phyloP scores from a whole-genome alignment of 257 asterid genomes.

The Capsicum chinense region DNA sequence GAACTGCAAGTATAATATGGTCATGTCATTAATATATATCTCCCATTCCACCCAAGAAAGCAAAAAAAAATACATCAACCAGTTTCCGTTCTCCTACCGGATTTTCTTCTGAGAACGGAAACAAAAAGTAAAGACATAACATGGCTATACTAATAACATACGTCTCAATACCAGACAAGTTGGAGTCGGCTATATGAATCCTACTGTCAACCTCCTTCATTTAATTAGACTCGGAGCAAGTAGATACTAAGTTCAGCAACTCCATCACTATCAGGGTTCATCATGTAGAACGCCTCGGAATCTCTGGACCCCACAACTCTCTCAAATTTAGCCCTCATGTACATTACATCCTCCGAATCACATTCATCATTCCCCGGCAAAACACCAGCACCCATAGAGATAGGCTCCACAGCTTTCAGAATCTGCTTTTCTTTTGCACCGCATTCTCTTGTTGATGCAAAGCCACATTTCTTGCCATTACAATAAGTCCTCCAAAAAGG shows the following conservation, averaged over 20 bases:
- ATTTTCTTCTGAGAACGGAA: not conserved
- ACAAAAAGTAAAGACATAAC: not conserved
- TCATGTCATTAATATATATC: constrained; percentile 12
- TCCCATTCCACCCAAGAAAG: constrained; percentile 19
- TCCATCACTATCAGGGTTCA: constrained; percentile 62
- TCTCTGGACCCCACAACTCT: constrained; percentile 69
- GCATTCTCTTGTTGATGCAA: constrained; percentile 49
- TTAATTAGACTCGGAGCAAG: constrained; percentile 49
- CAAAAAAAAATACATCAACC: not conserved
- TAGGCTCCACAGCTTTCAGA: constrained; percentile 59
- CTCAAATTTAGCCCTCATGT: constrained; percentile 67
- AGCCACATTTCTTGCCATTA: constrained; percentile 55
- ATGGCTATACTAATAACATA: constrained; percentile 15
- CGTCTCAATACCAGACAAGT: not conserved
- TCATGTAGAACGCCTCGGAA: constrained; percentile 69
- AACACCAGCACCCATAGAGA: constrained; percentile 64
- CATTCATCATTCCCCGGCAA: constrained; percentile 37
- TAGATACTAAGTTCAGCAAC: constrained; percentile 67
- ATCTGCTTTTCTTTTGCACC: constrained; percentile 48
- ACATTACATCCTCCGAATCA: constrained; percentile 44
- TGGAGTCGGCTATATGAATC: not conserved
- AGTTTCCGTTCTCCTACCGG: not conserved
- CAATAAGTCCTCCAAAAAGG: constrained; percentile 56
- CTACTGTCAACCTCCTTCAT: not conserved
- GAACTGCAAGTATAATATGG: constrained; percentile 14